Evolutionary conservation across 2,329 filamentous ascomycete species (phyloP).

Genomic region (Fusarium odoratissimum): DNA sequence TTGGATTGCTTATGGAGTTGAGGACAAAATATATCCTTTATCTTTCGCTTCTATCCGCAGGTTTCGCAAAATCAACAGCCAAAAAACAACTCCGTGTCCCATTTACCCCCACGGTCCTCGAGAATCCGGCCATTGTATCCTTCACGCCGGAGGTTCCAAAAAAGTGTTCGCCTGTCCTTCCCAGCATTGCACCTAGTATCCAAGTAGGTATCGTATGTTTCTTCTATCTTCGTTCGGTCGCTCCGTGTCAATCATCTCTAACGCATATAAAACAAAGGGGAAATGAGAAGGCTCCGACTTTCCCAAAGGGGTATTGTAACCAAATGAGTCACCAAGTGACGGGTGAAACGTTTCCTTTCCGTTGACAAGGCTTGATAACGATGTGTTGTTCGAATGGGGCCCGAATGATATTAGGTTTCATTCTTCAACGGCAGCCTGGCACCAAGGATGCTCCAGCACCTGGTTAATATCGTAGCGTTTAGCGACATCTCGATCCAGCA

Average conservation of each 20-base stretch:
- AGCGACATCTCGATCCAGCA: constrained; percentile 92
- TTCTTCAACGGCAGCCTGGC: constrained; percentile 36
- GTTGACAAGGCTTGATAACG: constrained; percentile 12
- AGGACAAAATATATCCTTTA: constrained; percentile 15
- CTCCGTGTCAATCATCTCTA: constrained; percentile 34
- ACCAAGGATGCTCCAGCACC: constrained; percentile 93
- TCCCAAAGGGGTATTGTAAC: constrained; percentile 42
- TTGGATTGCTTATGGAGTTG: constrained; percentile 8
- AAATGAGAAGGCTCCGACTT: constrained; percentile 25
- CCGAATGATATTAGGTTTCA: constrained; percentile 1
- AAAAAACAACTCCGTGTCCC: constrained; percentile 25
- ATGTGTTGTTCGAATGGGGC: constrained; percentile 1
- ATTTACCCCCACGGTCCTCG: constrained; percentile 5
- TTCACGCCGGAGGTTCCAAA: constrained; percentile 12
- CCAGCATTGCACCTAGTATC: constrained; percentile 12
- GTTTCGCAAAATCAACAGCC: constrained; percentile 18
- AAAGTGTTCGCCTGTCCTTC: constrained; percentile 4
- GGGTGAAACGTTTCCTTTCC: constrained; percentile 2
- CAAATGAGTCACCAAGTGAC: constrained; percentile 29
- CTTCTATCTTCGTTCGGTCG: constrained; percentile 28
- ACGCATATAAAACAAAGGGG: constrained; percentile 28
- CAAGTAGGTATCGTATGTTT: constrained; percentile 19
- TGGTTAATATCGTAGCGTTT: constrained; percentile 86
- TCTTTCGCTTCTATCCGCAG: constrained; percentile 28
- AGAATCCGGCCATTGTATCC: constrained; percentile 16